Conservation (phyloP, 164 flowering plant genomes). For the Macadamia integrifolia region DNA sequence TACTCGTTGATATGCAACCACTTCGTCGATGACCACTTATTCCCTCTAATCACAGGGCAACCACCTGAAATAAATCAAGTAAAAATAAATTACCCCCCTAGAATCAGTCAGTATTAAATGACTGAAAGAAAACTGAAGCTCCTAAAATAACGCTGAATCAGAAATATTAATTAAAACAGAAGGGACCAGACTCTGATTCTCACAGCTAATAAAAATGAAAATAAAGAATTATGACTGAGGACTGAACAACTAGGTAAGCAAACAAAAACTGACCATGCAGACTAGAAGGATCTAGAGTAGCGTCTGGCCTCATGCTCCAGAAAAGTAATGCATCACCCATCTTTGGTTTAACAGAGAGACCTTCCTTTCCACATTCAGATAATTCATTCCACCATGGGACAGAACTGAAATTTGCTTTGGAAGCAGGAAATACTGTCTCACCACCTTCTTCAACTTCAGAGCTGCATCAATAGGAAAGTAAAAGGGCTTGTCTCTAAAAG, state of each 20-base stretch:
- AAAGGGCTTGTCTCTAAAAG: not conserved
- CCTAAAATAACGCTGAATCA: not conserved
- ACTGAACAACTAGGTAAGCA: not conserved
- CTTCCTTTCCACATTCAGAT: slow-evolving; percentile 77
- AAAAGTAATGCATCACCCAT: slow-evolving; percentile 94
- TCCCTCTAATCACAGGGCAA: slow-evolving; percentile 86
- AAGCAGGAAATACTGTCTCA: slow-evolving; percentile 88
- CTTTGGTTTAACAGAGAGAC: slow-evolving; percentile 76
- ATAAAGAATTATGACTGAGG: not conserved
- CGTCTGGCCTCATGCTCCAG: slow-evolving; percentile 96
- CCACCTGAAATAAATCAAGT: slow-evolving; percentile 53
- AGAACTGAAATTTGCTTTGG: slow-evolving; percentile 64
- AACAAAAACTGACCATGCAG: slow-evolving; percentile 63
- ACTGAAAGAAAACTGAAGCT: not conserved
- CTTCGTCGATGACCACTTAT: slow-evolving; percentile 93
- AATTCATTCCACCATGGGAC: slow-evolving; percentile 77
- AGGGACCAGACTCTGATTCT: not conserved
- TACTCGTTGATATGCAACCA: slow-evolving; percentile 85
- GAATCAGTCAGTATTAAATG: not conserved
- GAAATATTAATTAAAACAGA: not conserved
- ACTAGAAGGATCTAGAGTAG: slow-evolving; percentile 77
- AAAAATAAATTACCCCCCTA: not conserved
- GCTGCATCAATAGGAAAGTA: slow-evolving; percentile 30
- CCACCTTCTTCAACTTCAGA: slow-evolving; percentile 99
- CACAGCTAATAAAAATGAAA: not conserved